Conservation (phyloP, 164 flowering plant species). For the Tetracentron sinense region DNA sequence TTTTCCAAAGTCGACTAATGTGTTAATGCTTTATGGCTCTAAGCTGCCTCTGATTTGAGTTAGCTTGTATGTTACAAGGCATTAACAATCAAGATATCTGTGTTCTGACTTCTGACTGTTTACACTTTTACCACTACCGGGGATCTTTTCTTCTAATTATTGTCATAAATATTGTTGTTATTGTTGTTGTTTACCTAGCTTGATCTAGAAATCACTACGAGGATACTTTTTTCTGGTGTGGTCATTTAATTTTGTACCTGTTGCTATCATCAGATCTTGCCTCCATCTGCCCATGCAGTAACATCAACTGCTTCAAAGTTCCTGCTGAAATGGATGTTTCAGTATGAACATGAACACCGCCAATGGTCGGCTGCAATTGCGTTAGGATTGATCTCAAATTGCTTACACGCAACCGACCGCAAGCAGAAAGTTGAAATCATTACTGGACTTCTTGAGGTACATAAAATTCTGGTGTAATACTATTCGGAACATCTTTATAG, state of each 20-base stretch:
- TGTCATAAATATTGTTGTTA: too few species aligned
- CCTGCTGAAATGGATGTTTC: slow-evolving; percentile 67
- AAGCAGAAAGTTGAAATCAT: slow-evolving; percentile 60
- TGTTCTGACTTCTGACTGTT: too few species aligned
- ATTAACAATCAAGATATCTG: too few species aligned
- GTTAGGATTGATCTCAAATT: slow-evolving; percentile 71
- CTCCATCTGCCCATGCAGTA: slow-evolving; percentile 72
- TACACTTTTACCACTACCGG: too few species aligned
- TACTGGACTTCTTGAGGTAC: slow-evolving; percentile 74
- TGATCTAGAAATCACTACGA: too few species aligned
- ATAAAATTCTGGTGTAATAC: background rate
- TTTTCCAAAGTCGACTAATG: too few species aligned
- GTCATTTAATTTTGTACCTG: slow-evolving; percentile 6
- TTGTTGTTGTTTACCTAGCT: too few species aligned
- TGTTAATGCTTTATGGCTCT: too few species aligned
- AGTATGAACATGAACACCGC: slow-evolving; percentile 83
- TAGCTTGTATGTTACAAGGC: too few species aligned
- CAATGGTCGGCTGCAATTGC: slow-evolving; percentile 96
- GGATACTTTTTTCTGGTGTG: slow-evolving; percentile 5
- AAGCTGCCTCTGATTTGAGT: too few species aligned
- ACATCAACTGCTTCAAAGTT: slow-evolving; percentile 64
- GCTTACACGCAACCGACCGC: slow-evolving; percentile 76
- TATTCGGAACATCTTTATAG: background rate
- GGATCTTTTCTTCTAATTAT: too few species aligned
- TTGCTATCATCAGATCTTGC: slow-evolving; percentile 55